phyloP scores from a whole-genome alignment of 1,284 basidiomycete species.

The Trametes hirsuta region DNA sequence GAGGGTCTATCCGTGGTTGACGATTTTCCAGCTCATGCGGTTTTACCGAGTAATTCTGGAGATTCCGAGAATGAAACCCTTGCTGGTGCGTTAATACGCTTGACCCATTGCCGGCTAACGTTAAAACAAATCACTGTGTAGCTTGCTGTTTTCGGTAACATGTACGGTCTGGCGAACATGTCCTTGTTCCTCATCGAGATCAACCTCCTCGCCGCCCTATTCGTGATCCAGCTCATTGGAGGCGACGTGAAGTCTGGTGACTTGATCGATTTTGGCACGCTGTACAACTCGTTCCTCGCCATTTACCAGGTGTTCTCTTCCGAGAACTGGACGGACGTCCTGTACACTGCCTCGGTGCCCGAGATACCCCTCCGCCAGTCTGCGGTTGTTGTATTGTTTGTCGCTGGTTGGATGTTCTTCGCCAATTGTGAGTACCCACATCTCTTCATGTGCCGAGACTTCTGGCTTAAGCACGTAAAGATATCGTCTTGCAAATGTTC shows the following conservation, averaged over 20 bases:
- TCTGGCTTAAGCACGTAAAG: slow-evolving; percentile 44
- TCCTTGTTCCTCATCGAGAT: slow-evolving; percentile 89
- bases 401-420: slow-evolving; percentile 90
- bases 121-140: slow-evolving; percentile 34
- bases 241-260: slow-evolving; percentile 70
- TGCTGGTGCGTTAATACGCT: slow-evolving; percentile 56
- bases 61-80: slow-evolving; percentile 82
- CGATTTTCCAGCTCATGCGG: slow-evolving; percentile 84
- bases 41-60: slow-evolving; percentile 95
- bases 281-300: slow-evolving; percentile 88
- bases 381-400: slow-evolving; percentile 75
- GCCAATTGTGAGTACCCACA: slow-evolving; percentile 88
- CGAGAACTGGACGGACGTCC: slow-evolving; percentile 90
- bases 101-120: neutral
- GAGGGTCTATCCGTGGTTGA: slow-evolving; percentile 86
- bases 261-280: slow-evolving; percentile 84
- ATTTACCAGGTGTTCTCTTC: slow-evolving; percentile 94
- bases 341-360: slow-evolving; percentile 73
- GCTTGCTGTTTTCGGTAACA: slow-evolving; percentile 90
- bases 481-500: slow-evolving; percentile 97
- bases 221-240: slow-evolving; percentile 76
- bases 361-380: slow-evolving; percentile 75
- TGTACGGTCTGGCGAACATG: slow-evolving; percentile 94
- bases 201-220: slow-evolving; percentile 86
- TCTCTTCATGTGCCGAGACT: slow-evolving; percentile 32